phyloP scores from a whole-genome alignment of 345 rosid genomes.

The Bruguiera gymnorhiza region DNA sequence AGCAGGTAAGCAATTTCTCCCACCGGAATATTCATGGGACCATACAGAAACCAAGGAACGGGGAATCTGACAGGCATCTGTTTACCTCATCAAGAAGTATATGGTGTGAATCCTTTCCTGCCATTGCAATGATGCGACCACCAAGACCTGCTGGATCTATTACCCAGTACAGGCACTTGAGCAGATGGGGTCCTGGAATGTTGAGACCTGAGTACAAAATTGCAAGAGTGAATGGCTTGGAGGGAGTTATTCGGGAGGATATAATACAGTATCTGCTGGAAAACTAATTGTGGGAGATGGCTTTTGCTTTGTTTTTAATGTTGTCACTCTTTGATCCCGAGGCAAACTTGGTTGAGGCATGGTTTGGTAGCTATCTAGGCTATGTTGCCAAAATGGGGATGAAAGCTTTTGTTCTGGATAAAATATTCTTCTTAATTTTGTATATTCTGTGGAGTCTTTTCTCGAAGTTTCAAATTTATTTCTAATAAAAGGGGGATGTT shows the following conservation, averaged over 20 bases:
- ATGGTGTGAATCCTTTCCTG: constrained; percentile 52
- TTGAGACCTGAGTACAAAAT: constrained; percentile 22
- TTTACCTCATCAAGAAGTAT: constrained; percentile 45
- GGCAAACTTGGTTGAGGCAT: too few species aligned
- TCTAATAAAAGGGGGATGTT: too few species aligned
- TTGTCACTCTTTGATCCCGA: not conserved
- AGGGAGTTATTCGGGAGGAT: constrained; percentile 61
- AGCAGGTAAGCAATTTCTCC: constrained; percentile 35
- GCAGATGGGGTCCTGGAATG: constrained; percentile 21
- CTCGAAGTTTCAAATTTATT: too few species aligned
- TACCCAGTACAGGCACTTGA: constrained; percentile 61
- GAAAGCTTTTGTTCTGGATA: too few species aligned
- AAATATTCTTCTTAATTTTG: too few species aligned
- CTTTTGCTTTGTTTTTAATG: not conserved
- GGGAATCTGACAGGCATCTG: constrained; percentile 51
- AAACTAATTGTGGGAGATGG: constrained; percentile 20
- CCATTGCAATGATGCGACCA: constrained; percentile 56
- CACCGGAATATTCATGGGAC: constrained; percentile 38
- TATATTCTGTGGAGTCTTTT: too few species aligned
- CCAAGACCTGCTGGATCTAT: constrained; percentile 46
- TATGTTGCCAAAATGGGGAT: too few species aligned
- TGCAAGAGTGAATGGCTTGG: constrained; percentile 23
- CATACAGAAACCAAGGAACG: constrained; percentile 36
- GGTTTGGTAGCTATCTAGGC: too few species aligned
- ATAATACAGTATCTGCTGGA: constrained; percentile 65